Base-by-base conservation (phyloP, 1,284 basidiomycete species). In the Pholiota adiposa region DNA sequence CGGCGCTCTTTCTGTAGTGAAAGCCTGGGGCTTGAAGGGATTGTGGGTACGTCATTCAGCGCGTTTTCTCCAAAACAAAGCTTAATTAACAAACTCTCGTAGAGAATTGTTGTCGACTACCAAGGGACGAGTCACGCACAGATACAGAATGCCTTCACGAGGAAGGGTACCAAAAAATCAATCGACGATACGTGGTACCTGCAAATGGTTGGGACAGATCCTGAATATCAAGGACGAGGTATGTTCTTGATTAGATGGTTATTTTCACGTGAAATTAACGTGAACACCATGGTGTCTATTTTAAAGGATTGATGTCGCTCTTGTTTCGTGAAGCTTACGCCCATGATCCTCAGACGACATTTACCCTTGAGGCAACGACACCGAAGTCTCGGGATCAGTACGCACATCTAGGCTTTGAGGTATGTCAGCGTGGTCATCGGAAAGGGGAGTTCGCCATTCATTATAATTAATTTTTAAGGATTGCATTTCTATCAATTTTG, bases 321-420 rank as follows among this genome's bases (percentile, higher is more conserved):
- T 63, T 75, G 27, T 62, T 75, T 7, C 69, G 64, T 31, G 73
- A 75, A 54, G 70, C 63, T 2, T 71, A 69, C 54, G 59, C 63
- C 1, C 53, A 72, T 60, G 67, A 70, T 2, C 69, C 73, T 1
- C 31, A 63, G 21, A 58, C 56, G 18, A 61, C 56, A 12, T 73
- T 69, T 54, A 67, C 62, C 0, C 61, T 75, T 11, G 72, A 75
- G 52, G 69, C 72, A 18, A 72, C 70, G 5, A 69, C 70, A 0
- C 36, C 67, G n/a, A 67, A 66, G 36, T 68, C 70, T 14, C 63
- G 71, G 43, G 70, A 72, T 61, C 66, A 67, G 51, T 73, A 73
- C 61, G 49, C 60, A 12, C 73, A 70, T 60, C 49, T 69, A 3
- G 71, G 71, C n/a, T 75, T 70, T 54, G 69, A 71, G 66, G 73